A percentile compares a stretch with the other conserved stretches of the same genome.
Evolutionary conservation across 2,329 filamentous ascomycete genomes (phyloP).

Genomic region (Hirsutella rhossiliensis): DNA sequence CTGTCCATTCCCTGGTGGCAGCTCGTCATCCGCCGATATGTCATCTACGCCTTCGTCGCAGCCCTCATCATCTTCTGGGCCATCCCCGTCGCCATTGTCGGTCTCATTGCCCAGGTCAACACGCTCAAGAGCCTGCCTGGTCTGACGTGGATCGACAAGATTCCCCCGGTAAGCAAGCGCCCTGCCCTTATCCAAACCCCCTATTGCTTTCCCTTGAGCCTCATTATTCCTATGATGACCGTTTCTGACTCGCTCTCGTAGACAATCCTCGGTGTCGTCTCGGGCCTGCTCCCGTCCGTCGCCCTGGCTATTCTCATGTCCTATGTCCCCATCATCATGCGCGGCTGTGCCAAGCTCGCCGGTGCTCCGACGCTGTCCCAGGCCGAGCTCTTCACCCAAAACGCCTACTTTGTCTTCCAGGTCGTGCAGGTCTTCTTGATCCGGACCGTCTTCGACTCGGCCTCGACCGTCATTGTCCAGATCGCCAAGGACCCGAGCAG

Average conservation of each 20-base stretch:
- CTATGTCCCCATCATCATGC: slow-evolving; percentile 59
- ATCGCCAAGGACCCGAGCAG: slow-evolving; percentile 50
- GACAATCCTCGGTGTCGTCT: slow-evolving; percentile 63
- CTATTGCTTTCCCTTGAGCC: too few species aligned
- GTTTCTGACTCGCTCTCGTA: background rate
- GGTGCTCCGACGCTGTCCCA: slow-evolving; percentile 70
- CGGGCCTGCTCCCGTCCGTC: slow-evolving; percentile 70
- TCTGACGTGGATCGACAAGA: slow-evolving; percentile 58
- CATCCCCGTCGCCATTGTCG: slow-evolving; percentile 64
- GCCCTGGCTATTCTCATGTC: slow-evolving; percentile 74
- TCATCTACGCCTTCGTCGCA: slow-evolving; percentile 53
- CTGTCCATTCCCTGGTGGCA: slow-evolving; percentile 61
- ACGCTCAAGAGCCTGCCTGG: slow-evolving; percentile 56
- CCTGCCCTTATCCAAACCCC: background rate
- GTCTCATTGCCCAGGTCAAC: slow-evolving; percentile 72
- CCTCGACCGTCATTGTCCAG: slow-evolving; percentile 52
- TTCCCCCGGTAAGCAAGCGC: slow-evolving; percentile 37
- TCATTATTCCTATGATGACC: background rate
- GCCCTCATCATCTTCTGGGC: slow-evolving; percentile 79
- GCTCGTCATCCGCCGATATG: slow-evolving; percentile 54
- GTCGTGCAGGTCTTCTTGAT: slow-evolving; percentile 91
- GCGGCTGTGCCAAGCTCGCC: slow-evolving; percentile 57
- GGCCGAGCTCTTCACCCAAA: slow-evolving; percentile 82
- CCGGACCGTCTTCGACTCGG: slow-evolving; percentile 69
- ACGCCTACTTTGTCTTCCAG: slow-evolving; percentile 84